phyloP scores from a whole-genome alignment of 2,329 filamentous ascomycete genomes.

The Pestalotiopsis sp. region DNA sequence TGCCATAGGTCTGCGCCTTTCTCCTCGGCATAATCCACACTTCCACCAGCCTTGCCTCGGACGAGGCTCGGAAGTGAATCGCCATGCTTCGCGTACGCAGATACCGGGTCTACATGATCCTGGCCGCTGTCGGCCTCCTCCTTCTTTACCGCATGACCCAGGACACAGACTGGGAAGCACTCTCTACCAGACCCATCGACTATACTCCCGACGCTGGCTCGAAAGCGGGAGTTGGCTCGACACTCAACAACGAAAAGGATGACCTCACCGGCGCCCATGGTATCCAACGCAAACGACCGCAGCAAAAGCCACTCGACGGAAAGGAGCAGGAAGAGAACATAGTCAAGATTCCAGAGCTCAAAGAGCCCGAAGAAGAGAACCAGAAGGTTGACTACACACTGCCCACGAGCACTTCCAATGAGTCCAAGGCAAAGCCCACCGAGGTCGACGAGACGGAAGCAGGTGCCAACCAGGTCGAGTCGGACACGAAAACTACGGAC shows the following conservation, averaged over 20 bases:
- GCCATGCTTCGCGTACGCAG: constrained; percentile 50
- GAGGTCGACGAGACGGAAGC: constrained; percentile 6
- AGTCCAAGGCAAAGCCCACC: constrained; percentile 15
- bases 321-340: constrained; percentile 17
- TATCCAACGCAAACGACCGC: constrained; percentile 10
- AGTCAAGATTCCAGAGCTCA: constrained; percentile 25
- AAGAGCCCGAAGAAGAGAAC: constrained; percentile 18
- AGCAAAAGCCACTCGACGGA: constrained; percentile 7
- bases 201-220: constrained; percentile 12
- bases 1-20: neutral
- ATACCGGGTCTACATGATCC: constrained; percentile 47
- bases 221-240: neutral
- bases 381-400: constrained; percentile 16
- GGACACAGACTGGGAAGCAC: constrained; percentile 37
- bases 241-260: neutral
- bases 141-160: constrained; percentile 50
- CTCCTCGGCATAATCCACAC: neutral
- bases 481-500: constrained; percentile 25
- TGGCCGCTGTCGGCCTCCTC: constrained; percentile 42
- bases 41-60: neutral
- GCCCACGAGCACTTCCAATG: constrained; percentile 16
- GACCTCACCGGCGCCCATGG: constrained; percentile 6
- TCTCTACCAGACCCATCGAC: constrained; percentile 27
- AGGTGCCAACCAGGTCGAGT: constrained; percentile 27
- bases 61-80: constrained; percentile 3